A percentile compares a stretch with the other conserved stretches of the same genome.
Conservation (phyloP, 208 protist genomes). For the Plasmodiophora brassicae region DNA sequence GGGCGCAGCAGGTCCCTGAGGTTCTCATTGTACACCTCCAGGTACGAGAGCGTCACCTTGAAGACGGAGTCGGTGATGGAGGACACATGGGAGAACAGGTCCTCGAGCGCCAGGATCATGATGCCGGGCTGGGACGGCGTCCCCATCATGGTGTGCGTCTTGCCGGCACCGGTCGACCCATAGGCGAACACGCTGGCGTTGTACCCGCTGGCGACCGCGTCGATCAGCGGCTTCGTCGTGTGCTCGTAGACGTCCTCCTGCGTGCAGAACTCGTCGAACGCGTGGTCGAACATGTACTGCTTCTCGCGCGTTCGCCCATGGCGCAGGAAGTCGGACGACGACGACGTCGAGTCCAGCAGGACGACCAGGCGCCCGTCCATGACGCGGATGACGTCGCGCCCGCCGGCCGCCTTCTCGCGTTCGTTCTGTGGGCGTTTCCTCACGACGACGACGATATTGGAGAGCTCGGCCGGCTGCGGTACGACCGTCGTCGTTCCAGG, state of each 20-base stretch:
- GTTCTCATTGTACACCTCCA: slow-evolving; percentile 43
- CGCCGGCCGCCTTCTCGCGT: neutral
- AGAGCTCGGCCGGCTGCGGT: too few relatives aligned
- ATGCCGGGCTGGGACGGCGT: slow-evolving; percentile 32
- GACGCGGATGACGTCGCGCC: slow-evolving; percentile 26
- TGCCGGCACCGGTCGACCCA: slow-evolving; percentile 45
- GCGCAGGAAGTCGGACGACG: slow-evolving; percentile 45
- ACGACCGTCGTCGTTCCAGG: too few relatives aligned
- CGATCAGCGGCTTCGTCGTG: slow-evolving; percentile 45
- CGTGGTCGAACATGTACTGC: slow-evolving; percentile 54
- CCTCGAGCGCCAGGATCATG: slow-evolving; percentile 25
- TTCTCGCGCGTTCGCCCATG: slow-evolving; percentile 37
- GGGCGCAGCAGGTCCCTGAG: slow-evolving; percentile 29
- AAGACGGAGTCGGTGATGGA: neutral
- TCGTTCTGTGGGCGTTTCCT: slow-evolving; percentile 44
- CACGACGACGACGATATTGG: slow-evolving; percentile 50
- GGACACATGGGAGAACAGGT: slow-evolving; percentile 34
- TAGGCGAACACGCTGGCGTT: slow-evolving; percentile 55
- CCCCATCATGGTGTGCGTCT: slow-evolving; percentile 46
- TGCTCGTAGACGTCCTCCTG: slow-evolving; percentile 50
- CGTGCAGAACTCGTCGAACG: slow-evolving; percentile 42
- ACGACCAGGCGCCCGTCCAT: slow-evolving; percentile 39
- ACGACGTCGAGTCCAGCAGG: slow-evolving; percentile 42
- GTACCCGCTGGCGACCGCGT: slow-evolving; percentile 42
- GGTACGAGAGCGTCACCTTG: neutral